phyloP scores from a whole-genome alignment of 176 grass and related monocot species.

The Puccinellia tenuiflora region DNA sequence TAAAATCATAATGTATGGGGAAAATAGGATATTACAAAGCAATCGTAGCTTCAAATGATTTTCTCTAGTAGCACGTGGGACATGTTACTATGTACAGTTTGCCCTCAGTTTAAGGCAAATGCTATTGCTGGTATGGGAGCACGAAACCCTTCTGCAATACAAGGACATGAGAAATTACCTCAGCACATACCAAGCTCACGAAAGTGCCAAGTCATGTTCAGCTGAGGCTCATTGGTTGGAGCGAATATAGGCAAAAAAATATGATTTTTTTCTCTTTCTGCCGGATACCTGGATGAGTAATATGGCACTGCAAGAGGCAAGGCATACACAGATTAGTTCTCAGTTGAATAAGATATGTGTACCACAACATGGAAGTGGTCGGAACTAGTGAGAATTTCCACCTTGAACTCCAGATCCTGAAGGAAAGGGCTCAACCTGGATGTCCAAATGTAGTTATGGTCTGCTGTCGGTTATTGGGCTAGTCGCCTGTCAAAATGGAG shows the following conservation, averaged over 20 bases:
- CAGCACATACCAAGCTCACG: background rate
- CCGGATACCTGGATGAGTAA: background rate
- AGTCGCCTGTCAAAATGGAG: background rate
- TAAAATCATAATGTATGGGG: background rate
- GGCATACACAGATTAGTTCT: background rate
- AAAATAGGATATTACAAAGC: background rate
- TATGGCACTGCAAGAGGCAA: conserved; percentile 13
- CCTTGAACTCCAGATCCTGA: background rate
- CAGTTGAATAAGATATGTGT: background rate
- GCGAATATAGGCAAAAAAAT: background rate
- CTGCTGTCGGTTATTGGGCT: background rate
- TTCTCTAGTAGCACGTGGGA: background rate
- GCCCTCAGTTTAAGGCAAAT: background rate
- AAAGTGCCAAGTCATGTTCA: background rate
- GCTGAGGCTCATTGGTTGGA: background rate
- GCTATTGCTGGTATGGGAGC: background rate
- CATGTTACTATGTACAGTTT: conserved; percentile 2
- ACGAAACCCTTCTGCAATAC: background rate
- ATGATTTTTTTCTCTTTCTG: background rate
- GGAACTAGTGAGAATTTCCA: conserved; percentile 11
- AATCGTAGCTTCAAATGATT: background rate
- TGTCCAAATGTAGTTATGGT: background rate
- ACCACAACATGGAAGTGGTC: background rate
- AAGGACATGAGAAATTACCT: background rate
- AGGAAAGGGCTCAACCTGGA: background rate